Conservation (phyloP, 495 filamentous ascomycete genomes). For the Coniosporium apollinis region DNA sequence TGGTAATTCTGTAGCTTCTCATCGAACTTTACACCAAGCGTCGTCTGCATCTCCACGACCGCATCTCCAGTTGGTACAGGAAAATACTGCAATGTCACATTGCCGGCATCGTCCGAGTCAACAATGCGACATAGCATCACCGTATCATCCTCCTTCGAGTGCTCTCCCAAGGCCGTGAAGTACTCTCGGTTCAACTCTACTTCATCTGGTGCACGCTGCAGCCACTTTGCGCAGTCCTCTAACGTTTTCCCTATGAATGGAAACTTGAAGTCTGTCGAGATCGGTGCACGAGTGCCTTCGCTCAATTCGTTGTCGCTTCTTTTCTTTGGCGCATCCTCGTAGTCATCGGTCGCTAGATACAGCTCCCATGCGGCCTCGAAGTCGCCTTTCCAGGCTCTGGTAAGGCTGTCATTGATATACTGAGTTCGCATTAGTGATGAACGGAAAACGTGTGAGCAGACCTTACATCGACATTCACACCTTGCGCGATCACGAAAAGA, state of each 20-base stretch:
- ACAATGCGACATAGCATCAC: conserved; percentile 1
- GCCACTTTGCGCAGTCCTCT: conserved; percentile 4
- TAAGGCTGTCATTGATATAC: conserved; percentile 3
- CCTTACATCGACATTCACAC: conserved; percentile 1
- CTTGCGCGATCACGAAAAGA: conserved; percentile 2
- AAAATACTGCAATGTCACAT: conserved; percentile 2
- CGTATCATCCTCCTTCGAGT: conserved; percentile 4
- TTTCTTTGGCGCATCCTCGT: conserved; percentile 4
- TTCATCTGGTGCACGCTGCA: conserved; percentile 3
- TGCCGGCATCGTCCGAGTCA: background rate
- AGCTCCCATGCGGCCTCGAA: conserved; percentile 1
- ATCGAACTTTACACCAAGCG: conserved; percentile 1
- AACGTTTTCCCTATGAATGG: background rate
- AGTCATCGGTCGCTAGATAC: background rate
- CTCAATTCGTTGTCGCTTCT: conserved; percentile 1
- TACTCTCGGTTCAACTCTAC: conserved; percentile 2
- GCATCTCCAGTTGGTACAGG: conserved; percentile 2
- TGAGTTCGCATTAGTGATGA: background rate
- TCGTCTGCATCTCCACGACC: background rate
- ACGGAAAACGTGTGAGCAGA: background rate
- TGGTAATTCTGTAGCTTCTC: conserved; percentile 6
- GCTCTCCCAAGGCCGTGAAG: conserved; percentile 1
- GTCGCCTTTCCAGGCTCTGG: conserved; percentile 1
- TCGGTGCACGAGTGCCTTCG: conserved; percentile 1
- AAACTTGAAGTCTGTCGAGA: conserved; percentile 1